Base-by-base conservation (phyloP, 345 rosid genomes). In the Citrus medica region DNA sequence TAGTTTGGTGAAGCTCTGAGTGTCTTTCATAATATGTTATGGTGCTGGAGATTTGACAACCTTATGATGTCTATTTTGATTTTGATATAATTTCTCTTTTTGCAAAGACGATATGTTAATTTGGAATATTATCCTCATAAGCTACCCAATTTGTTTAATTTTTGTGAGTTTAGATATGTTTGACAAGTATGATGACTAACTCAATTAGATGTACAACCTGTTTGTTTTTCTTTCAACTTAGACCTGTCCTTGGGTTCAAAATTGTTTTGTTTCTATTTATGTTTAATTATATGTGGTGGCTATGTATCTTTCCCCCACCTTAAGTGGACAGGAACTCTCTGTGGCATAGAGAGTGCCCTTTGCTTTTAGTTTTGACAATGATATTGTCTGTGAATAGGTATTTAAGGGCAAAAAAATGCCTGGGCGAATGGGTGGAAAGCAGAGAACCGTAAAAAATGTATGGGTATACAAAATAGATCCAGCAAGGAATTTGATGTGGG, bases 391-490 rank as follows among this genome's bases (percentile, higher is more conserved):
- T 69, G 67, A 77, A 80, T 86, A 94, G 99, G 98, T 94, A 32
- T 90, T 94, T 82, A 97, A 92, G 82, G 98, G 92, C 10, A 93
- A 79, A 86, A 94, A 94, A 86, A 97, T 97, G 99, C 87, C 99
- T 84, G 98, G 98, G 62, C 94, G 92, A 67, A 97, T 94, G 99
- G 98, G 98, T 78, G 98, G 79, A 51, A 78, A 85, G 61, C 98
- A 91, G 82, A 86, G 91, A 74, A 97, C 99, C 4, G 93, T 93
- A 33, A 94, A 94, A 87, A 97, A 97, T 77, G 97, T 92, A 48
- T 94, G 97, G 95, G 86, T 94, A 69, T 93, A 97, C 87, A 94
- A 91, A 89, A 84, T 94, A 56, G 98, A 97, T 72, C 97, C 97
- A 19, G 88, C 87, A 9, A 90, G 99, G 90, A 91, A 94, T 83